Base-by-base conservation (phyloP, 441 rosid genomes). In the Biscutella laevigata region DNA sequence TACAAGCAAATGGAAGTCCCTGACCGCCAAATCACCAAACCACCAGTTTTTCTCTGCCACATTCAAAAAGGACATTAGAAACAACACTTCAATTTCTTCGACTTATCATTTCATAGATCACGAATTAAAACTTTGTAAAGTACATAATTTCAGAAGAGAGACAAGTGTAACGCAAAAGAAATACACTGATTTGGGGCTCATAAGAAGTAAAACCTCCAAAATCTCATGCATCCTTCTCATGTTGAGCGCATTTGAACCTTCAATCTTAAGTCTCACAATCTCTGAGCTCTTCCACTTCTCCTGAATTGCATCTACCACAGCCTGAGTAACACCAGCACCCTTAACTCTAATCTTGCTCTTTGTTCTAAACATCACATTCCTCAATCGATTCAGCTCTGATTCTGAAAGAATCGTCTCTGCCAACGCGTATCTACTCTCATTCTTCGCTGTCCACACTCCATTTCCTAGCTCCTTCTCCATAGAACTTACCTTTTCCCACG, bases 11-110 rank as follows among this genome's bases (percentile, higher is more conserved):
- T 64, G 20, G 95, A 68, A 46, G 92, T 76, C 39, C 95, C 98
- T 10, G 90, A 87, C 70, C 98, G 80, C 98, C 96, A 87, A 57
- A 91, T 76, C 67, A 91, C 98, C 76, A 91, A 72, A 26, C 98
- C 98, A 49, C 98, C 95, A 27, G 96, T 91, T 79, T 78, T 91
- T 74, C 78, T 83, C 98, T 87, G 80, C 27, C 38, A 47, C 26
- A 62, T 3, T 37, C 19, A 56, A 14, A 22, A 55, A 45, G 16
- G n/a, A 25, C 43, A 29, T 11, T 6, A 28, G 13, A 29, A 12
- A 36, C 19, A 54, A 52, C n/a, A 15, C 16, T 20, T 11, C 7
- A 30, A n/a, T n/a, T 34, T 5, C 7, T 49, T 55, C 12, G 11
- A 29, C 4, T 44, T 9, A 4, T 39, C 30, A 24, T 14, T 36